Conservation (phyloP, 768 basidiomycete genomes). For the Daedaleopsis sinensis region DNA sequence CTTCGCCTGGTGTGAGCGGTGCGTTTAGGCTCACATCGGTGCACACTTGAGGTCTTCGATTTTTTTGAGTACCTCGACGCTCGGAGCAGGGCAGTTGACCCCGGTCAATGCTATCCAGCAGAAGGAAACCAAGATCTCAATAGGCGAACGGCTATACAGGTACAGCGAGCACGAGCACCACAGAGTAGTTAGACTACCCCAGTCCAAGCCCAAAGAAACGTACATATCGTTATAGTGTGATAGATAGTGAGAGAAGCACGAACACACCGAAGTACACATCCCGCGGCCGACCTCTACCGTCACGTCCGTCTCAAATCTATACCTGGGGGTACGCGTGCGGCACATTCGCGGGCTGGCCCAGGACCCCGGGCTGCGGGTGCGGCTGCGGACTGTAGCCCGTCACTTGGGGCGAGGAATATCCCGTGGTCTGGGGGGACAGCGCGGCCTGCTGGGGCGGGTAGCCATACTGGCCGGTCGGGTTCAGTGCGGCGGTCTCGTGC, state of each 20-base stretch:
- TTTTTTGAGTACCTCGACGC: too few species aligned
- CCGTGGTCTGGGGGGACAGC: slow-evolving; percentile 5
- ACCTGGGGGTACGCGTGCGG: background rate
- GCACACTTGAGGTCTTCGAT: too few species aligned
- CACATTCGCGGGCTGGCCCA: background rate
- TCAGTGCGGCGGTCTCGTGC: slow-evolving; percentile 9
- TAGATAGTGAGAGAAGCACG: background rate
- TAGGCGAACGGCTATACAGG: too few species aligned
- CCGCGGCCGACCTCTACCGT: background rate
- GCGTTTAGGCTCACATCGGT: too few species aligned
- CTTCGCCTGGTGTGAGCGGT: too few species aligned
- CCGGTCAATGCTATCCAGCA: too few species aligned
- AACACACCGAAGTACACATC: background rate
- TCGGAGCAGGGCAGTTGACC: too few species aligned
- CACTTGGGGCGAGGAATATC: background rate
- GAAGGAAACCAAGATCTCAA: too few species aligned
- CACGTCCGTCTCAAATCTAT: background rate
- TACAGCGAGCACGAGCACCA: background rate
- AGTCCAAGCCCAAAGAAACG: background rate
- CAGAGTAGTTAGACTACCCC: background rate
- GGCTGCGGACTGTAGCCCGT: background rate
- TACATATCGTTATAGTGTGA: background rate
- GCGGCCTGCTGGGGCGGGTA: slow-evolving; percentile 8
- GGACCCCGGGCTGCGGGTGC: background rate
- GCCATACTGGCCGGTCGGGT: slow-evolving; percentile 13